Evolutionary conservation across 164 flowering plant species (phyloP).

Genomic region (Kalanchoe fedtschenkoi): DNA sequence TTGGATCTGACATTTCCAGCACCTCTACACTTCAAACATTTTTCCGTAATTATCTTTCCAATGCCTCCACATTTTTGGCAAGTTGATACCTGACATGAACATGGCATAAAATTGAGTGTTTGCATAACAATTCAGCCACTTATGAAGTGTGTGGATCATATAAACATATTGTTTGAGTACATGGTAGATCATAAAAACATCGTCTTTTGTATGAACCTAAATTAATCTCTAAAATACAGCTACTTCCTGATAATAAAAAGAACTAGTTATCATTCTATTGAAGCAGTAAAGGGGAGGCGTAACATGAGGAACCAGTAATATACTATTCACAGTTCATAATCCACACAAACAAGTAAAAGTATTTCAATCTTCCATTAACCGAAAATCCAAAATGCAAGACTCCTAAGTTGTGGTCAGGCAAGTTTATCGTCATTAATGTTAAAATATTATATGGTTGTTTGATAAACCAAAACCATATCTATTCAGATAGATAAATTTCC

Average conservation of each 20-base stretch:
- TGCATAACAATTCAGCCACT: neutral
- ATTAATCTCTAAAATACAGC: neutral
- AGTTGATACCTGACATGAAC: slow-evolving; percentile 52
- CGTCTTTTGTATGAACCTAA: neutral
- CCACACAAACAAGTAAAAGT: neutral
- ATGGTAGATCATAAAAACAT: neutral
- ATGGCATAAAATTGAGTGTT: neutral
- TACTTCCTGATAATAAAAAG: neutral
- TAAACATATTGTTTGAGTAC: neutral
- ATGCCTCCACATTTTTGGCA: slow-evolving; percentile 72
- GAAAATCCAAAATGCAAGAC: neutral
- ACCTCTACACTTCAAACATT: slow-evolving; percentile 61
- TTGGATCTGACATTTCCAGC: slow-evolving; percentile 41
- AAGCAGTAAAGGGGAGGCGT: neutral
- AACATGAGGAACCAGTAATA: neutral
- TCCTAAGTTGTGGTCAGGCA: neutral
- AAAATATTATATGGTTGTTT: neutral
- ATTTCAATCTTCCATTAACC: neutral
- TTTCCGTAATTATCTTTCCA: slow-evolving; percentile 65
- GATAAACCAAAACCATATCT: neutral
- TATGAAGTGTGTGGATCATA: neutral
- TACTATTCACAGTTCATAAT: neutral
- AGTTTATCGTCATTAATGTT: neutral
- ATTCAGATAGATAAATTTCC: too few species aligned
- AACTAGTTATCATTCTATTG: neutral